These are phyloP conservation scores for Colletotrichum shisoi DNA, from an alignment of 2,329 filamentous ascomycete species.

Conservation along the genomic window DNA sequence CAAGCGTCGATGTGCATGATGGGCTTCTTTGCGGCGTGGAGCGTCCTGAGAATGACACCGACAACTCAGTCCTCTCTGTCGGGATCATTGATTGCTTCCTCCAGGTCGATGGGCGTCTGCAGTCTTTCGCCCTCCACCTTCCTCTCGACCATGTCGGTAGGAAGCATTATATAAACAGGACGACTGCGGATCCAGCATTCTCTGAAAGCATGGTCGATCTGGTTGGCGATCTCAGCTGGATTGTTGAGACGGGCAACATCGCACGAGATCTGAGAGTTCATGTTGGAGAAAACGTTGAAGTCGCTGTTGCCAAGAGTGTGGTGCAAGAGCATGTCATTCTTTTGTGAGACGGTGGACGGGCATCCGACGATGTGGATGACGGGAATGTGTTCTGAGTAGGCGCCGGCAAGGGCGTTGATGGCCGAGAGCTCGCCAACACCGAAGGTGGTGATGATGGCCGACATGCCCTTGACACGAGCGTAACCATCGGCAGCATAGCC, in stretches of 20 bases:
- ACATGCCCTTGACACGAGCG: conserved; percentile 74
- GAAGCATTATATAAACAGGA: conserved; percentile 84
- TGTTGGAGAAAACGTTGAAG: conserved; percentile 82
- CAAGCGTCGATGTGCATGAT: conserved; percentile 85
- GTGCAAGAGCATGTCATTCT: conserved; percentile 62
- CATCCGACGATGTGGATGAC: conserved; percentile 73
- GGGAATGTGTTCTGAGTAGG: conserved; percentile 75
- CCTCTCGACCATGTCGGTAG: conserved; percentile 79
- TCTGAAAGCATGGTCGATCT: conserved; percentile 80
- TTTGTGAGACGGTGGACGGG: conserved; percentile 59
- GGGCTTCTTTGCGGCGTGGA: conserved; percentile 76
- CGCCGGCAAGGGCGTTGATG: conserved; percentile 76
- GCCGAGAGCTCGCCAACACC: conserved; percentile 79
- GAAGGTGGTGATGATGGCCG: conserved; percentile 76
- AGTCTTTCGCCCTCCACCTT: conserved; percentile 79
- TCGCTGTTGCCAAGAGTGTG: conserved; percentile 80
- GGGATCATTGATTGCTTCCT: conserved; percentile 68
- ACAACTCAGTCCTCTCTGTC: conserved; percentile 85
- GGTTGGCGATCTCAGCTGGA: conserved; percentile 71
- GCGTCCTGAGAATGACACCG: conserved; percentile 75
- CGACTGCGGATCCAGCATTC: conserved; percentile 77
- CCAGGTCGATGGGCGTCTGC: conserved; percentile 73
- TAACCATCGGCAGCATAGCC: conserved; percentile 84
- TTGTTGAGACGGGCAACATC: conserved; percentile 75
- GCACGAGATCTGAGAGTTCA: conserved; percentile 76